These are phyloP conservation scores for Huntiella bhutanensis DNA, from an alignment of 2,329 filamentous ascomycete species.

Conservation along the genomic window DNA sequence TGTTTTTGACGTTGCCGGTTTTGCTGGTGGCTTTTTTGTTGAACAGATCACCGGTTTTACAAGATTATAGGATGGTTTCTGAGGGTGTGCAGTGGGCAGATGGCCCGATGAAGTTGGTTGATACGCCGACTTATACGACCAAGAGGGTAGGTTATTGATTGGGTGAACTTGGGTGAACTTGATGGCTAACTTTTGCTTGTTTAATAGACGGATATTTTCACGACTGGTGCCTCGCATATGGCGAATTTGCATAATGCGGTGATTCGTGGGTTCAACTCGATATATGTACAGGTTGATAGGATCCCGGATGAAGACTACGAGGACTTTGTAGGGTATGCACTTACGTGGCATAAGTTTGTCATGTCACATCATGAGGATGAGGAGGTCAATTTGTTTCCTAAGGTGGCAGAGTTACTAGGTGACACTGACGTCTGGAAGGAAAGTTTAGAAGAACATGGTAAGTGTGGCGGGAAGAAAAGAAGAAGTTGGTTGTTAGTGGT, in stretches of 20 bases:
- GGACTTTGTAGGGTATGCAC: constrained; percentile 38
- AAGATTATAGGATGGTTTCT: constrained; percentile 18
- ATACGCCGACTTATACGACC: constrained; percentile 33
- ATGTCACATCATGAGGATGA: constrained; percentile 42
- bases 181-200: background rate
- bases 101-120: constrained; percentile 32
- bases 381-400: constrained; percentile 35
- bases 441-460: constrained; percentile 37
- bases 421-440: constrained; percentile 31
- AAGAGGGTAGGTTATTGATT: constrained; percentile 23
- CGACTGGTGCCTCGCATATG: constrained; percentile 41
- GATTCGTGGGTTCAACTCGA: constrained; percentile 43
- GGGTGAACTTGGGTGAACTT: background rate
- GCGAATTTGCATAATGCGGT: constrained; percentile 41
- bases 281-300: constrained; percentile 38
- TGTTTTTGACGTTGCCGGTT: constrained; percentile 13
- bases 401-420: constrained; percentile 30
- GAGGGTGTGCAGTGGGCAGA: constrained; percentile 29
- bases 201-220: constrained; percentile 35
- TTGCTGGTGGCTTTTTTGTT: background rate
- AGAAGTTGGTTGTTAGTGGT: background rate
- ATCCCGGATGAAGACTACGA: constrained; percentile 30
- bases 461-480: constrained; percentile 5
- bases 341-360: constrained; percentile 40
- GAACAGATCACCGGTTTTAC: constrained; percentile 20